These are phyloP conservation scores for Candida ovalis DNA, from an alignment of 805 yeast species.

Conservation along the genomic window DNA sequence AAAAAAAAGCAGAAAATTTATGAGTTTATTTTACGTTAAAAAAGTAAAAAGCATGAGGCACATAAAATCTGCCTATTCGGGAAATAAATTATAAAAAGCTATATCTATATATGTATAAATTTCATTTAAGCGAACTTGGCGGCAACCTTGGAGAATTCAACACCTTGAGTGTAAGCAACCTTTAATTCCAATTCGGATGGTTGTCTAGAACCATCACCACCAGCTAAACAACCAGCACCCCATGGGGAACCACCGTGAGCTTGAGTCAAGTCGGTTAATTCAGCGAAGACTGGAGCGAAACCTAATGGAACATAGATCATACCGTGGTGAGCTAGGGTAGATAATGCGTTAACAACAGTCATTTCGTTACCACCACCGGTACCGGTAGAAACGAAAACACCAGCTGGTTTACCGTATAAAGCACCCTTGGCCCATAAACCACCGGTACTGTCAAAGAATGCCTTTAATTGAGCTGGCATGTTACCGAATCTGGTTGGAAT, in stretches of 20 bases:
- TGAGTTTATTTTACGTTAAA: too few species aligned
- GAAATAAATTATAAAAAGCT: too few species aligned
- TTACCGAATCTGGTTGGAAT: conserved; percentile 85
- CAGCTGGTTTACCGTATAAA: conserved; percentile 70
- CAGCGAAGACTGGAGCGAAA: conserved; percentile 53
- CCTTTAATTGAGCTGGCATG: conserved; percentile 73
- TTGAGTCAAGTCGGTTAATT: conserved; percentile 55
- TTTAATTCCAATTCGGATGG: conserved; percentile 62
- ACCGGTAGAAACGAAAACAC: conserved; percentile 72
- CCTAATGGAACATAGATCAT: conserved; percentile 80
- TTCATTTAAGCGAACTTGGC: conserved; percentile 18
- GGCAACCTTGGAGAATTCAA: conserved; percentile 50
- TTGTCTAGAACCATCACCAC: conserved; percentile 71
- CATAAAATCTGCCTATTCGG: background rate
- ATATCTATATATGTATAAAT: too few species aligned
- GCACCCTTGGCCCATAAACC: conserved; percentile 76
- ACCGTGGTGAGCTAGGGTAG: conserved; percentile 76
- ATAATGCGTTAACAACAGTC: conserved; percentile 61
- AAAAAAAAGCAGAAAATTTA: background rate
- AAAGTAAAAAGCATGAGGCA: too few species aligned
- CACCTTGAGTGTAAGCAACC: conserved; percentile 67
- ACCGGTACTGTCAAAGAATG: conserved; percentile 79
- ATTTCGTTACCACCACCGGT: conserved; percentile 85
- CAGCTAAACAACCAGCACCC: conserved; percentile 85
- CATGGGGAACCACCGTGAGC: conserved; percentile 81